Evolutionary conservation across 768 basidiomycete species (phyloP).

Genomic region (Asterophora parasitica): DNA sequence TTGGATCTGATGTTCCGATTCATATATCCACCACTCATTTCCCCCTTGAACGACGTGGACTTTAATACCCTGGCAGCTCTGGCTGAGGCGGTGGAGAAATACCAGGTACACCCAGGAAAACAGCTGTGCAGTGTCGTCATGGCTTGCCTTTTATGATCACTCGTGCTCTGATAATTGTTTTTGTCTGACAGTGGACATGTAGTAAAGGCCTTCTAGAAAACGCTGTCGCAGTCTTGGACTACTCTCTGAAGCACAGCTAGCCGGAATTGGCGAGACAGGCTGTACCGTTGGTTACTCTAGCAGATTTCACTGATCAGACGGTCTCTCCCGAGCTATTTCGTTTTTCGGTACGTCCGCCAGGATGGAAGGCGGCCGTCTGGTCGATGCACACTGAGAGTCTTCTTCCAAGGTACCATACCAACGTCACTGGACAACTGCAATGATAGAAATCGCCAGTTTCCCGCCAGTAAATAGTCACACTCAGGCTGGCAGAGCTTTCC

Average conservation of each 20-base stretch:
- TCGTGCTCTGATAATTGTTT: too few relatives aligned
- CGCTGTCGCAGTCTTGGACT: not conserved
- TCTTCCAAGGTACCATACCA: too few relatives aligned
- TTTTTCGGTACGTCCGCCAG: not conserved
- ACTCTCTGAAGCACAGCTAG: not conserved
- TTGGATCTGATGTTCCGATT: slow-evolving; percentile 8
- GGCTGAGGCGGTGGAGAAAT: slow-evolving; percentile 18
- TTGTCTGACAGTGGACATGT: too few relatives aligned
- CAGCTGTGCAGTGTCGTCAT: not conserved
- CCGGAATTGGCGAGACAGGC: not conserved
- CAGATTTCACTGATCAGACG: not conserved
- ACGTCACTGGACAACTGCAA: too few relatives aligned
- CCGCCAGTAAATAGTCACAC: too few relatives aligned
- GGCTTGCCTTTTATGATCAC: not conserved
- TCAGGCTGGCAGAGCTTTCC: too few relatives aligned
- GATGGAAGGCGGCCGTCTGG: too few relatives aligned
- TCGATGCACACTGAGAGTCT: too few relatives aligned
- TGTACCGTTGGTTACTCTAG: not conserved
- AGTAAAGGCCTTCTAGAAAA: not conserved
- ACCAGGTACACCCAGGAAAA: slow-evolving; percentile 6
- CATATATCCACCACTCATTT: not conserved
- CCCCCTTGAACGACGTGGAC: slow-evolving; percentile 4
- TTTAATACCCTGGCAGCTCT: slow-evolving; percentile 4
- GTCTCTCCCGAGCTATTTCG: not conserved
- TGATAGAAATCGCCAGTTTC: too few relatives aligned